Conservation (phyloP, 2,329 filamentous ascomycete genomes). For the Septoria petroselini region DNA sequence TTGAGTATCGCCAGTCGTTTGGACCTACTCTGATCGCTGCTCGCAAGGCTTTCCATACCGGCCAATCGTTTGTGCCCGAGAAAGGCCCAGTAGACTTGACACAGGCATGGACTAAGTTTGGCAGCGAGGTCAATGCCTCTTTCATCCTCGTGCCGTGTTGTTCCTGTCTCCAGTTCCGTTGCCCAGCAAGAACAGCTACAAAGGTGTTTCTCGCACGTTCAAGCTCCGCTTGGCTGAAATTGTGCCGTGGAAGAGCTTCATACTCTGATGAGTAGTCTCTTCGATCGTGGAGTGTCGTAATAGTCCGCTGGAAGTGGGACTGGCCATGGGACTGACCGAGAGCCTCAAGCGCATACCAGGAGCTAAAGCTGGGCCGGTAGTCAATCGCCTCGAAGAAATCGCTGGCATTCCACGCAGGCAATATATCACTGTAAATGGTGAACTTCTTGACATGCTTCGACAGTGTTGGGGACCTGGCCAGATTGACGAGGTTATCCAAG, state of each 20-base stretch:
- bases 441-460: slow-evolving; percentile 30
- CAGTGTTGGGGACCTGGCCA: slow-evolving; percentile 25
- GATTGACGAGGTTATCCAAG: slow-evolving; percentile 22
- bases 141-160: slow-evolving; percentile 17
- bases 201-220: slow-evolving; percentile 17
- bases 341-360: slow-evolving; percentile 3
- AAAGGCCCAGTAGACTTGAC: slow-evolving; percentile 20
- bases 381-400: slow-evolving; percentile 15
- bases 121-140: slow-evolving; percentile 24
- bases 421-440: slow-evolving; percentile 31
- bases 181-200: slow-evolving; percentile 2
- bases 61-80: slow-evolving; percentile 17
- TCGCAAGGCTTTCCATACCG: slow-evolving; percentile 23
- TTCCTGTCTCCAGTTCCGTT: slow-evolving; percentile 22
- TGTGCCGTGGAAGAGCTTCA: slow-evolving; percentile 20
- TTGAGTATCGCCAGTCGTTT: slow-evolving; percentile 25
- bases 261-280: slow-evolving; percentile 14
- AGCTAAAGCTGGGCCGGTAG: slow-evolving; percentile 12
- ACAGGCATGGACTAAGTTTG: slow-evolving; percentile 22
- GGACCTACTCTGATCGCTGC: slow-evolving; percentile 20
- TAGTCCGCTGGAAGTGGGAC: background rate
- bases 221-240: slow-evolving; percentile 20
- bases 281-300: background rate
- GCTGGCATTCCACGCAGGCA: slow-evolving; percentile 24
- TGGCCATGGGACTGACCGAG: background rate